Evolutionary conservation across 129 eudicot genomes (phyloP), one percentile per base, ranked within the genome.

Genomic region (Artemisia tridentata): DNA sequence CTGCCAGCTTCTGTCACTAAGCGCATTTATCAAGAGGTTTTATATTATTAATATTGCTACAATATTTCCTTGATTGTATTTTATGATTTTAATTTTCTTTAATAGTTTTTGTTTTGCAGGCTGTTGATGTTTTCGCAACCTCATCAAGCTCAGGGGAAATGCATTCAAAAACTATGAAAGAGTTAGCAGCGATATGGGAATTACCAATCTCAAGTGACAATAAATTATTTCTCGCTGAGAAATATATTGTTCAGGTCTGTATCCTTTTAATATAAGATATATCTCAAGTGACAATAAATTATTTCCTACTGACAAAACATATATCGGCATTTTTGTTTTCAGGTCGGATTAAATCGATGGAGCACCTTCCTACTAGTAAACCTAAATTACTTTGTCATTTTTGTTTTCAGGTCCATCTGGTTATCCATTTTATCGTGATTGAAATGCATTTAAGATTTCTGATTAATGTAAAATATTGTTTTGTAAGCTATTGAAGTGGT

Each of bases 71-170:
- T 47, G 13, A 29, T 31, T 13, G 63, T 64, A 59, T 62, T 17
- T 62, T 16, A 51, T 1, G 59, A 67, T 50, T 45, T 66, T 59
- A 23, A 62, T 74, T 58, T 49, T 68, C 27, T 20, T 21, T 74
- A 19, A 51, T 76, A 29, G 56, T 34, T 69, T 41, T 48, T 34
- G 58, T 46, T 71, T 74, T 69, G n/a, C 82, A 95, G 99, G 99
- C 99, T 58, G 88, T 90, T 72, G 99, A 95, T 82, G 77, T 90
- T 65, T 95, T 89, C 75, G 96, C 97, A 54, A 70, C 88, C 59
- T 90, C 79, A 66, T 80, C 97, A 61, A 83, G 89, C 80, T 87
- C 86, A 18, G 84, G 72, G 51, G 90, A 74, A 57, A 88, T 75
- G 38, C 85, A 93, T 20, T 29, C 80, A 79, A 80, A 70, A 29